A percentile compares a stretch with the other conserved stretches of the same genome.
Evolutionary conservation across 1,139 yeast species (phyloP).

Genomic region (Magnusiomyces fungicola): DNA sequence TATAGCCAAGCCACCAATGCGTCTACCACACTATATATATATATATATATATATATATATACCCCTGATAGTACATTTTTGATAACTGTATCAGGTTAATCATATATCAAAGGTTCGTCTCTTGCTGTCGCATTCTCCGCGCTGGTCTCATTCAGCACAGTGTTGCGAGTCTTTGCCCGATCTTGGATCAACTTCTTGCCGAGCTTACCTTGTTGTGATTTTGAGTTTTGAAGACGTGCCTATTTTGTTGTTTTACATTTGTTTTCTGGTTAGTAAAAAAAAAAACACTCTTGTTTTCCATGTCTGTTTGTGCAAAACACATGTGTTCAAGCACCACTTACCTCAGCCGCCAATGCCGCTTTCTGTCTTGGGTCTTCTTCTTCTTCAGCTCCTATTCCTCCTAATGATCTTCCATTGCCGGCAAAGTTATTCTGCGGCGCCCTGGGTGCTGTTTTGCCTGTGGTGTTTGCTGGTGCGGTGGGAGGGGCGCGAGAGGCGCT

Average conservation of each 20-base stretch:
- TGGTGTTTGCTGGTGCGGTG: not conserved
- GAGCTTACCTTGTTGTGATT: slow-evolving; percentile 10
- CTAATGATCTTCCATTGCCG: slow-evolving; percentile 10
- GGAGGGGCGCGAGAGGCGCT: not conserved
- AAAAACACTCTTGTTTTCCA: not conserved
- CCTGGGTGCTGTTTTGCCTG: not conserved
- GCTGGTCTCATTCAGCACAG: slow-evolving; percentile 10
- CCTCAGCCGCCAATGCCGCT: slow-evolving; percentile 17
- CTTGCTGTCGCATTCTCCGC: not conserved
- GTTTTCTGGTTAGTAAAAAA: not conserved
- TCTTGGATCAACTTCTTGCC: slow-evolving; percentile 14
- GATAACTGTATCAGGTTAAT: no score
- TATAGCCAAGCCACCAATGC: no score
- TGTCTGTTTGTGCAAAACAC: not conserved
- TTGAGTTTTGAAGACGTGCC: slow-evolving; percentile 11
- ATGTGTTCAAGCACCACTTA: not conserved
- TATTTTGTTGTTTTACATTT: not conserved
- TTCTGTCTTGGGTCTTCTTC: slow-evolving; percentile 11
- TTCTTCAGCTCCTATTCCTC: not conserved
- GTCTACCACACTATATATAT: no score
- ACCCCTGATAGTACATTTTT: no score
- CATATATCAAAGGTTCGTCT: slow-evolving; percentile 11
- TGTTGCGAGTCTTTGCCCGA: slow-evolving; percentile 7
- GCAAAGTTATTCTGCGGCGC: not conserved
- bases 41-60: no score